phyloP scores from a whole-genome alignment of 73 alveolate genomes.

The Paramecium sexaurelia region DNA sequence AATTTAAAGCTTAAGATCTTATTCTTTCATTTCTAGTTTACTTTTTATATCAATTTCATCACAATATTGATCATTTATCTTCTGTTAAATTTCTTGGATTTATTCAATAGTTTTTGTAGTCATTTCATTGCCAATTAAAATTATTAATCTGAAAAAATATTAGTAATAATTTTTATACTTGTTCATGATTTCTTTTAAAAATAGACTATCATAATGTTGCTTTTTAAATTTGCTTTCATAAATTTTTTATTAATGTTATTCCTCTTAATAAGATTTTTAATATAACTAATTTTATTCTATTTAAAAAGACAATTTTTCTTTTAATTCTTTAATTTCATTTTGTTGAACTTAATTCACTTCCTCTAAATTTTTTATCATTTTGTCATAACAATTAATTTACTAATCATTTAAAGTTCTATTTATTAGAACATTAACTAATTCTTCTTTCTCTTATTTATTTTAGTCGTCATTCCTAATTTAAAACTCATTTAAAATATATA shows the following conservation, averaged over 20 bases:
- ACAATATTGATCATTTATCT: not conserved
- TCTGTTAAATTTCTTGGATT: not conserved
- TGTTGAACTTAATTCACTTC: not conserved
- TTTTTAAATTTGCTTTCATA: conserved; percentile 33
- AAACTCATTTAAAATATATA: not conserved
- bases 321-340: conserved; percentile 15
- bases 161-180: not conserved
- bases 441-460: conserved; percentile 49
- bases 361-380: conserved; percentile 27
- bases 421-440: conserved; percentile 1
- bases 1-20: conserved; percentile 24
- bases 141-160: not conserved
- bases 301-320: not conserved
- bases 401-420: conserved; percentile 31
- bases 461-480: not conserved
- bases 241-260: not conserved
- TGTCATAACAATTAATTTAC: not conserved
- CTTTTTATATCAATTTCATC: conserved; percentile 50
- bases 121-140: not conserved
- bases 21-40: conserved; percentile 29
- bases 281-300: not conserved
- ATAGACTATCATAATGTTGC: conserved; percentile 12
- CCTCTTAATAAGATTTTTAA: conserved; percentile 15
- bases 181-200: conserved; percentile 16
- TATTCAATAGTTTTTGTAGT: conserved; percentile 22